Base-by-base conservation (phyloP, 192 early-diverging fungal species). In the Backusella mclennaniae region DNA sequence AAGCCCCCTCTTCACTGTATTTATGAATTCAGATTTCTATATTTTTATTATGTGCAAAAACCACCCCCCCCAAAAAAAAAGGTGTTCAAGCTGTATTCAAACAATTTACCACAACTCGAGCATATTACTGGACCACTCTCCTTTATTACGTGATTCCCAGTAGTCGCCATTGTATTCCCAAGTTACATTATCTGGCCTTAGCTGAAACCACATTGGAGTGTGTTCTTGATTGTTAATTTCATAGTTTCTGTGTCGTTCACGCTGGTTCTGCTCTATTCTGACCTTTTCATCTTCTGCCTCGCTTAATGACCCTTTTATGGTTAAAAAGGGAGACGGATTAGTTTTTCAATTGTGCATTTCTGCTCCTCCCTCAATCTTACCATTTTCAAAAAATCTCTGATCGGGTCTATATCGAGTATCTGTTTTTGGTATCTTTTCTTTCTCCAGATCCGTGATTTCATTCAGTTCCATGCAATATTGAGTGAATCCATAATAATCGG, bases 341-440 rank as follows among this genome's bases (percentile, higher is more conserved):
- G 23, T 12, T 12, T 63, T 29, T 6, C 83, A 82, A 96, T 95
- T 83, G 38, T 12, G 11, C 38, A 19, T 17, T 15, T 11, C 9
- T 41, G 39, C 39, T 41, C 1, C 15, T 19, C 94, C 95, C 71
- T 95, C 80, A n/a, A 92, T 6, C 95, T 95, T 73, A 17, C 68
- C 68, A 56, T 69, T 53, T 46, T 21, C 44, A 56, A 63, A 73
- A 8, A 63, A 69, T 9, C n/a, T 9, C 36, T 69, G 97, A 81
- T 98, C 97, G 17, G 95, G 91, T 29, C 97, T 87, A 81, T 91
- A 93, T 5, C 97, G 87, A 14, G 96, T 96, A 82, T 98, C 97
- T 6, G 97, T 98, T 70, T 77, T 89, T 38, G 97, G 96, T 59
- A 98, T 75, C 36, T 85, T 69, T 11, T 76, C 77, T 23, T 80